Evolutionary conservation across 2,329 filamentous ascomycete species (phyloP).

Genomic region (Fusarium falciforme): DNA sequence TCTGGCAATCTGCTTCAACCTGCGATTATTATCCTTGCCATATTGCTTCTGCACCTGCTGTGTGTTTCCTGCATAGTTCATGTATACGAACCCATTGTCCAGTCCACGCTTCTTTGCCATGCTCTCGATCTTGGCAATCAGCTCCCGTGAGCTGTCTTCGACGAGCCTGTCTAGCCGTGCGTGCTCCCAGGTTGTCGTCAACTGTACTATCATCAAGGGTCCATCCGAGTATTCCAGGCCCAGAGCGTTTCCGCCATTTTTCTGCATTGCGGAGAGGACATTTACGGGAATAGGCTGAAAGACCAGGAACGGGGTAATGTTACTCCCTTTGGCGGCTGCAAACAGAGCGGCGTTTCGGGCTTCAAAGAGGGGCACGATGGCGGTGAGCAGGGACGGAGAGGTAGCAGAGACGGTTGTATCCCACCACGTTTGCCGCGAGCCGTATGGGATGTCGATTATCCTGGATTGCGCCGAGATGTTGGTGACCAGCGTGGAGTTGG

Average conservation of each 20-base stretch:
- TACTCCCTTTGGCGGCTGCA: conserved; percentile 10
- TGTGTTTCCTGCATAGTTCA: conserved; percentile 22
- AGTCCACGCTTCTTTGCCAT: conserved; percentile 12
- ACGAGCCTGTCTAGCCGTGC: background rate
- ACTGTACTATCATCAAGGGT: conserved; percentile 11
- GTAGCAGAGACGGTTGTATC: conserved; percentile 42
- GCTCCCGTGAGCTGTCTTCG: conserved; percentile 1
- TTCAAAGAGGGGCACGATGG: conserved; percentile 44
- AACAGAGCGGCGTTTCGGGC: conserved; percentile 23
- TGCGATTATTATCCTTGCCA: conserved; percentile 4
- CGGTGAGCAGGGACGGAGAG: conserved; percentile 39
- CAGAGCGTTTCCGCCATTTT: conserved; percentile 12
- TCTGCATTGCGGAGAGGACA: conserved; percentile 13
- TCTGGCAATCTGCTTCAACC: conserved; percentile 8
- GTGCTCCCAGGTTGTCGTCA: conserved; percentile 14
- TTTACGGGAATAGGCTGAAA: conserved; percentile 52
- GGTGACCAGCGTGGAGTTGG: conserved; percentile 32
- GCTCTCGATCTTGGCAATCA: background rate
- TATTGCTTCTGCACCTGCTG: conserved; percentile 19
- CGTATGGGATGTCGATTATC: conserved; percentile 40
- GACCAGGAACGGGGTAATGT: conserved; percentile 38
- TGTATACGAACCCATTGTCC: conserved; percentile 12
- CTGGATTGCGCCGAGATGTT: conserved; percentile 41
- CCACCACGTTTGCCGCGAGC: conserved; percentile 46
- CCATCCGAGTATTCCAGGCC: conserved; percentile 3